Evolutionary conservation across 805 yeast species (phyloP).

Genomic region (Saturnispora ahearnii): DNA sequence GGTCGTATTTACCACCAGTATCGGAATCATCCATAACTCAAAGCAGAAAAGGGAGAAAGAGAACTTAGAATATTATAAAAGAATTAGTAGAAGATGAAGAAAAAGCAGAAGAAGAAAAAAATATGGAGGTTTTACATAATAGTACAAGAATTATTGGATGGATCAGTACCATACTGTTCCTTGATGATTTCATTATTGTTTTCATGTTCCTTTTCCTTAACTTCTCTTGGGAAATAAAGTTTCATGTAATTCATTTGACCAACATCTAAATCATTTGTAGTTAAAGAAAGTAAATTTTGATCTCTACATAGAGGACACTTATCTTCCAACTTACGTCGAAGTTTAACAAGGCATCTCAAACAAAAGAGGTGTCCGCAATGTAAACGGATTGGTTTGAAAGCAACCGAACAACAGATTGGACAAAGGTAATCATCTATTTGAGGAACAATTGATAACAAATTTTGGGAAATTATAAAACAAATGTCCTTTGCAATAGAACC

Average conservation of each 20-base stretch:
- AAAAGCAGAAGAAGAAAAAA: not conserved
- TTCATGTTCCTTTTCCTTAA: constrained; percentile 50
- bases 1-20: constrained; percentile 56
- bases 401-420: constrained; percentile 62
- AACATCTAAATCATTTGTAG: constrained; percentile 49
- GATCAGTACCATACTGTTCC: constrained; percentile 32
- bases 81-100: not conserved
- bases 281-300: constrained; percentile 47
- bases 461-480: constrained; percentile 46
- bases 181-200: constrained; percentile 40
- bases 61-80: not conserved
- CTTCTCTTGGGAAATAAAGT: constrained; percentile 56
- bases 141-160: constrained; percentile 18
- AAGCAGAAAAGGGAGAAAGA: not conserved
- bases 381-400: constrained; percentile 62
- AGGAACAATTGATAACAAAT: constrained; percentile 51
- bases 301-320: constrained; percentile 64
- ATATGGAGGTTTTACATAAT: constrained; percentile 14
- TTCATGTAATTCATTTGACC: constrained; percentile 46
- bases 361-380: constrained; percentile 64
- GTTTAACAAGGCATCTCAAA: constrained; percentile 59
- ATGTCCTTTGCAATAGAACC: constrained; percentile 43
- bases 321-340: constrained; percentile 49
- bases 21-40: constrained; percentile 24
- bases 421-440: constrained; percentile 71